Conservation (phyloP, 371 early-diverging fungal species). For the Mortierella sp. region DNA sequence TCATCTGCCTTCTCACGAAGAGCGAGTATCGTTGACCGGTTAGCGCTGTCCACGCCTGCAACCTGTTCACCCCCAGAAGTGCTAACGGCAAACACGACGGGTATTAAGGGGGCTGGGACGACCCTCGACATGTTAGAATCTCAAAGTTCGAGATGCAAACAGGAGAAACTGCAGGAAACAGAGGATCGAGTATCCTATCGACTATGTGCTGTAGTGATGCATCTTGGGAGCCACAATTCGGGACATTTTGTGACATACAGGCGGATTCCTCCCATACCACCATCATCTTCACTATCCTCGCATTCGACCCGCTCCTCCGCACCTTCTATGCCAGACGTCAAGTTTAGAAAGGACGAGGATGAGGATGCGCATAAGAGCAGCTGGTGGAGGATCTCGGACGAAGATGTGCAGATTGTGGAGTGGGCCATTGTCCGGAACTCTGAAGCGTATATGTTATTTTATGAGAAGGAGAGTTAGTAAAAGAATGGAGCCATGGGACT, state of each 20-base stretch:
- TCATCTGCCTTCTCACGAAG: background rate
- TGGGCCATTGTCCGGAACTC: slow-evolving; percentile 62
- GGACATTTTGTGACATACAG: slow-evolving; percentile 80
- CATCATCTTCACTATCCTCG: background rate
- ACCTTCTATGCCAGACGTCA: background rate
- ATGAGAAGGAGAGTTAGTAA: slow-evolving; percentile 60
- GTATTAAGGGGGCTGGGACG: background rate
- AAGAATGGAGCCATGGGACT: too few species aligned
- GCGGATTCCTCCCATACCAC: slow-evolving; percentile 38
- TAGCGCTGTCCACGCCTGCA: too few species aligned
- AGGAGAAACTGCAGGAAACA: background rate
- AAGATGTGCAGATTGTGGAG: slow-evolving; percentile 63
- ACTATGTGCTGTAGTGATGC: slow-evolving; percentile 70
- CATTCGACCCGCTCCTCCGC: too few species aligned
- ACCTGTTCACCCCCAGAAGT: too few species aligned
- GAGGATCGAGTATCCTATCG: slow-evolving; percentile 61
- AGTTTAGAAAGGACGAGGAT: background rate
- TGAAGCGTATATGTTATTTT: slow-evolving; percentile 79
- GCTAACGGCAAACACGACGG: too few species aligned
- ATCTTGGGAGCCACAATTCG: slow-evolving; percentile 76
- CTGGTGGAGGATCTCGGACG: slow-evolving; percentile 82
- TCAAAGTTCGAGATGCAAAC: background rate
- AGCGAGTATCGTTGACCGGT: background rate
- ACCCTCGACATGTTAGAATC: too few species aligned
- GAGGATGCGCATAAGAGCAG: slow-evolving; percentile 1